A percentile compares a stretch with the other conserved stretches of the same genome.
Evolutionary conservation across 306 rosid species (phyloP).

Genomic region (Cercis canadensis): DNA sequence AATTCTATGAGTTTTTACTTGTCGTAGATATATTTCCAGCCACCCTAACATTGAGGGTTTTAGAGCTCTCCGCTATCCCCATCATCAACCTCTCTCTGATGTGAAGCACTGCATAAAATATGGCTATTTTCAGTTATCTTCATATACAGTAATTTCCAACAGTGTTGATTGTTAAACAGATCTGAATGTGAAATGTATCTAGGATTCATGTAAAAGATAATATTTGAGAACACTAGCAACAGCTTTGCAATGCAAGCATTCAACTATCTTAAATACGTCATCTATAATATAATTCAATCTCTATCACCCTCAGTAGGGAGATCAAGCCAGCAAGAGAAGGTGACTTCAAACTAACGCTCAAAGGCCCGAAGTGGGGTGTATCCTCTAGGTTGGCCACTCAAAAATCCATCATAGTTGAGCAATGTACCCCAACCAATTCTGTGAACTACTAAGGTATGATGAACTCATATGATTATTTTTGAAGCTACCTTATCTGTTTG

Average conservation of each 20-base stretch:
- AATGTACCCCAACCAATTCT: conserved; percentile 11
- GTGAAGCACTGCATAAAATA: conserved; percentile 52
- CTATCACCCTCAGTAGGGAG: conserved; percentile 14
- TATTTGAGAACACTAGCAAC: conserved; percentile 3
- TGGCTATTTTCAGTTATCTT: conserved; percentile 19
- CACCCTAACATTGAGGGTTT: conserved; percentile 30
- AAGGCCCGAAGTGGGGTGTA: no score
- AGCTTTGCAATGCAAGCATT: not conserved
- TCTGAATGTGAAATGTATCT: not conserved
- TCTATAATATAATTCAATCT: conserved; percentile 2
- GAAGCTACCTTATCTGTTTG: conserved; percentile 64
- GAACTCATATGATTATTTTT: conserved; percentile 27
- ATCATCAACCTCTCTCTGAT: conserved; percentile 35
- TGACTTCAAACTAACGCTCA: no score
- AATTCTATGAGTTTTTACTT: conserved; percentile 5
- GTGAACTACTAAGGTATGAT: conserved; percentile 23
- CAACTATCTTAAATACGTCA: conserved; percentile 18
- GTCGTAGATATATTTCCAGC: conserved; percentile 24
- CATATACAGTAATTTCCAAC: conserved; percentile 10
- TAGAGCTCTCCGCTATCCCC: conserved; percentile 67
- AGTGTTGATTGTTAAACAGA: conserved; percentile 12
- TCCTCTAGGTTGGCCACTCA: conserved; percentile 5
- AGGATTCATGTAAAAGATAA: not conserved
- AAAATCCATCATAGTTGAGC: conserved; percentile 17
- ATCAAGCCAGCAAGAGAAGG: no score